These are phyloP conservation scores for Magnusiomyces paraingens DNA, from an alignment of 1,139 yeast species.

Conservation along the genomic window DNA sequence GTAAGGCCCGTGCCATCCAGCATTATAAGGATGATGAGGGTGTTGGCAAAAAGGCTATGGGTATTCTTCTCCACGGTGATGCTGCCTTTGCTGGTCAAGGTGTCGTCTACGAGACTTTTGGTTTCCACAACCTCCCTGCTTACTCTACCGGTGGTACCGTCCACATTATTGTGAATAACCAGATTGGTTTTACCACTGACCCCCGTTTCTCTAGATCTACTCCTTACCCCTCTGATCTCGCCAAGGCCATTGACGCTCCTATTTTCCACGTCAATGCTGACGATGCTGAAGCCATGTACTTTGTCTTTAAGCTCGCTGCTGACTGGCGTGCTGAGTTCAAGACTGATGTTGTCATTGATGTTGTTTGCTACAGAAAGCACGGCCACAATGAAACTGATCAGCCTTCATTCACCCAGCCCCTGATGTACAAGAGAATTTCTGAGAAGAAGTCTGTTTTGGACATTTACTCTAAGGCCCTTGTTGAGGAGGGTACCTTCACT, in stretches of 20 bases:
- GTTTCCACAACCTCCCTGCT: conserved; percentile 86
- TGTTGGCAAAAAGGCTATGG: conserved; percentile 77
- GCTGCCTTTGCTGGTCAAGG: conserved; percentile 99
- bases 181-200: conserved; percentile 98
- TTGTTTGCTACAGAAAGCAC: conserved; percentile 96
- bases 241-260: conserved; percentile 94
- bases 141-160: conserved; percentile 98
- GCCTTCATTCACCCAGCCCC: conserved; percentile 97
- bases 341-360: conserved; percentile 91
- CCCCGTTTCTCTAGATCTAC: conserved; percentile 97
- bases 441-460: conserved; percentile 85
- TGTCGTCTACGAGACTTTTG: conserved; percentile 97
- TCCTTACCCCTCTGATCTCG: conserved; percentile 95
- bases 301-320: conserved; percentile 92
- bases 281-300: conserved; percentile 90
- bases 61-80: conserved; percentile 94
- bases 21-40: conserved; percentile 86
- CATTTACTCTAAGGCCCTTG: conserved; percentile 70
- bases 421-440: conserved; percentile 89
- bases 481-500: conserved; percentile 84
- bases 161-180: conserved; percentile 93
- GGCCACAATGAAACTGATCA: conserved; percentile 99
- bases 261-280: conserved; percentile 99
- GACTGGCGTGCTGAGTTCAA: conserved; percentile 98
- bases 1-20: conserved; percentile 95